A percentile compares a stretch with the other conserved stretches of the same genome.
Conservation (phyloP, 2,329 filamentous ascomycete genomes). For the Epichloe coenophiala region DNA sequence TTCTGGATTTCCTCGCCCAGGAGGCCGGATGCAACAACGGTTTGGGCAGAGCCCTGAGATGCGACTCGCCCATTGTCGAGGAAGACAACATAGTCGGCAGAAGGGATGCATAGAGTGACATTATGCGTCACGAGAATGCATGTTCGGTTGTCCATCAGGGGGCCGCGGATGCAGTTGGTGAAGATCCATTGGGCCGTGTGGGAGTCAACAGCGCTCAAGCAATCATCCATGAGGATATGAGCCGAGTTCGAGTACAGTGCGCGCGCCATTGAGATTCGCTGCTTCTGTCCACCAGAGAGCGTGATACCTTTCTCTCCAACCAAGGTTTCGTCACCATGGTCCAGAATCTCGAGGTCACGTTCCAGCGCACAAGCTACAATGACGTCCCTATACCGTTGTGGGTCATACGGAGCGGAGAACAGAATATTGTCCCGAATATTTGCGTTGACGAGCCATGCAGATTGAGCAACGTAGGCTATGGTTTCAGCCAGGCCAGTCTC, state of each 20-base stretch:
- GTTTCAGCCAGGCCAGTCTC: conserved; percentile 81
- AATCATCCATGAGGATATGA: conserved; percentile 86
- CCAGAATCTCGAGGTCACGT: conserved; percentile 81
- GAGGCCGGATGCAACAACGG: conserved; percentile 76
- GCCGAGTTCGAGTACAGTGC: conserved; percentile 92
- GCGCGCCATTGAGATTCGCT: conserved; percentile 90
- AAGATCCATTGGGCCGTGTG: conserved; percentile 99
- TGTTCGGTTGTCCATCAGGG: conserved; percentile 76
- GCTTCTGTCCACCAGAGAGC: conserved; percentile 92
- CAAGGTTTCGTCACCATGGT: conserved; percentile 81
- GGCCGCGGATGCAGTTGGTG: conserved; percentile 77
- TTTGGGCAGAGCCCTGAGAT: conserved; percentile 60
- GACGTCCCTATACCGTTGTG: conserved; percentile 74
- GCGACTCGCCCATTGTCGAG: conserved; percentile 76
- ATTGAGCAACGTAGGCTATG: conserved; percentile 90
- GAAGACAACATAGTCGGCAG: conserved; percentile 67
- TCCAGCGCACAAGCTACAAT: conserved; percentile 84
- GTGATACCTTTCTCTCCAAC: conserved; percentile 97
- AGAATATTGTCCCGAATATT: conserved; percentile 94
- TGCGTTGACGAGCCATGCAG: conserved; percentile 92
- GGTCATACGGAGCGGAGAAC: conserved; percentile 70
- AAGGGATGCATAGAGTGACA: conserved; percentile 70
- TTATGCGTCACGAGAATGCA: conserved; percentile 97
- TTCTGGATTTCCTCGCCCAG: conserved; percentile 74
- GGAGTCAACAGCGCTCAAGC: conserved; percentile 89